A percentile compares a stretch with the other conserved stretches of the same genome.
Conservation (phyloP, 345 rosid species). For the Salix arbutifolia region DNA sequence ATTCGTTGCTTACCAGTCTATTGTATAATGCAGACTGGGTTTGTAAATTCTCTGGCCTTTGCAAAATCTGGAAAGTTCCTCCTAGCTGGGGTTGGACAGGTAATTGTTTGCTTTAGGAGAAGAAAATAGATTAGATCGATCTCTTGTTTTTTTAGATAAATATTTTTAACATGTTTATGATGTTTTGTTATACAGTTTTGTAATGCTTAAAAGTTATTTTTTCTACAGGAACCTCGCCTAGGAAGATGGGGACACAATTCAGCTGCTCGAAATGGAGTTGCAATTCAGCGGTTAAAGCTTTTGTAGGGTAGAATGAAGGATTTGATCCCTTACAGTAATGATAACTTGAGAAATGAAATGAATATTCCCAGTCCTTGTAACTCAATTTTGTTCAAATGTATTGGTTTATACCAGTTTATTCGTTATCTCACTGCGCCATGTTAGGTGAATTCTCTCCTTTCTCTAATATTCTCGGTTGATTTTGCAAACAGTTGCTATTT, state of each 20-base stretch:
- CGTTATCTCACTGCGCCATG: neutral
- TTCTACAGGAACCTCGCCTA: constrained; percentile 76
- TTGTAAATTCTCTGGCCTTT: constrained; percentile 86
- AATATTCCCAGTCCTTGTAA: constrained; percentile 6
- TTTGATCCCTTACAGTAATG: constrained; percentile 17
- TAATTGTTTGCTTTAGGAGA: constrained; percentile 10
- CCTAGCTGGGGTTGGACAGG: constrained; percentile 90
- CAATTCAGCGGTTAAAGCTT: constrained; percentile 60
- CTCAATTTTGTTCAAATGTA: constrained; percentile 5
- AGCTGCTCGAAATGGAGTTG: constrained; percentile 69
- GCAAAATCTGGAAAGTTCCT: constrained; percentile 86
- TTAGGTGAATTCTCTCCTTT: neutral
- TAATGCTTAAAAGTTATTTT: constrained; percentile 1
- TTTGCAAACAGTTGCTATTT: neutral
- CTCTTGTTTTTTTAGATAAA: neutral
- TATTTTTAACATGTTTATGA: neutral
- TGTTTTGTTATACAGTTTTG: neutral
- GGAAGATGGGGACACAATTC: constrained; percentile 82
- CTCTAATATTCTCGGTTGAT: neutral
- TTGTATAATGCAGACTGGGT: constrained; percentile 60
- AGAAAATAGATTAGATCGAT: neutral
- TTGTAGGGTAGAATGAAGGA: constrained; percentile 24
- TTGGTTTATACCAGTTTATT: constrained; percentile 1
- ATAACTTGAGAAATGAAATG: constrained; percentile 2
- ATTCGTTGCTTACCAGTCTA: constrained; percentile 1